Base-by-base conservation (phyloP, 176 grass and related monocot species). In the Poa pratensis region DNA sequence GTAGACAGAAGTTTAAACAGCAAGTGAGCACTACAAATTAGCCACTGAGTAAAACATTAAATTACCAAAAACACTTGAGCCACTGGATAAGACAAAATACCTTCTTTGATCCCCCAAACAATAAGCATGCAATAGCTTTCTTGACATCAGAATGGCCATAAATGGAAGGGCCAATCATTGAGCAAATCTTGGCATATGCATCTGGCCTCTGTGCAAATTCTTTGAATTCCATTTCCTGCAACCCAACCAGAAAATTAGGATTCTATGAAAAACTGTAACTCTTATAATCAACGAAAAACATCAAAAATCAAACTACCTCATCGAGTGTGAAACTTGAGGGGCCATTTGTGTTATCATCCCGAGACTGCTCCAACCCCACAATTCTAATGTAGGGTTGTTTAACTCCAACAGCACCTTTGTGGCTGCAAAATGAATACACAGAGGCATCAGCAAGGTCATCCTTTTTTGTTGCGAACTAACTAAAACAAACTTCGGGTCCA, bases 301-400 rank as follows among this genome's bases (percentile, higher is more conserved):
- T 19, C 26, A 20, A 20, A 76, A 75, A 32, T 42, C 1, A 71
- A 39, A 65, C 26, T 73, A 92, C 96, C 96, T 99, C 96, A 80
- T 96, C 96, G 0, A 99, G 82, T 46, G 93, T 92, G 73, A 96
- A 99, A 70, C 84, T 86, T 45, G 96, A 96, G 28, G 91, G 93
- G n/a, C 90, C 91, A 46, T 81, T 88, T 3, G 93, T 88, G 73
- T 99, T 99, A 64, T 85, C 87, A 76, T 94, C 96, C 32, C 93
- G 84, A 84, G 82, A 81, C 93, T 99, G 96, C 78, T 99, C 93
- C 71, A 96, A 89, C 24, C 96, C 93, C 27, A 99, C 96, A 72
- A 96, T 84, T 92, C 96, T 95, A 81, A 99, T 96, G 78, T 99
- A 99, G 81, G 96, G 91, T 28, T 99, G 96, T 67, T 99, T 99